A percentile compares a stretch with the other conserved stretches of the same genome.
phyloP scores from a whole-genome alignment of 495 filamentous ascomycete species.

The Podospora comata region DNA sequence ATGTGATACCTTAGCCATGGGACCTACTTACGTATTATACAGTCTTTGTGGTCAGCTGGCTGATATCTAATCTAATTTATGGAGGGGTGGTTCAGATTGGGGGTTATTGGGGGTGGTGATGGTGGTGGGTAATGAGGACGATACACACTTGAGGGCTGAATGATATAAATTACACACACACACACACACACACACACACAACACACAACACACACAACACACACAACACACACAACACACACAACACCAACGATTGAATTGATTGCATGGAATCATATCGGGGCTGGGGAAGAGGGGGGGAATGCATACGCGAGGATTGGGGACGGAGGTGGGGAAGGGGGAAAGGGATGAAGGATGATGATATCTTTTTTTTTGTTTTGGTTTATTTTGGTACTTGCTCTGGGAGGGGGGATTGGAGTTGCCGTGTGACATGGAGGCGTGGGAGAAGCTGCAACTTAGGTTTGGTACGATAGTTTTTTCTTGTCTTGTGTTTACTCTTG shows the following conservation, averaged over 20 bases:
- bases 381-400: neutral
- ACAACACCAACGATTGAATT: neutral
- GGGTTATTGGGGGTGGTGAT: neutral
- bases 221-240: neutral
- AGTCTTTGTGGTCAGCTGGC: conserved; percentile 3
- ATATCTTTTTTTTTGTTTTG: neutral
- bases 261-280: neutral
- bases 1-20: neutral
- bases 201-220: too few relatives aligned
- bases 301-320: neutral
- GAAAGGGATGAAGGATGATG: neutral
- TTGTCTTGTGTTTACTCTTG: neutral
- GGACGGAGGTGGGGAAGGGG: neutral
- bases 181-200: neutral
- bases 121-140: neutral
- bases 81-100: neutral
- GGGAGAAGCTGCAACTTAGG: neutral
- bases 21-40: neutral
- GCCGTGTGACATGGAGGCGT: neutral
- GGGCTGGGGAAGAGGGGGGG: neutral
- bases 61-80: conserved; percentile 5
- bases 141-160: neutral
- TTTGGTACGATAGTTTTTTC: neutral
- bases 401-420: neutral
- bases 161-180: neutral